Evolutionary conservation across 2,329 filamentous ascomycete species (phyloP).

Genomic region (Calonectria naviculata): DNA sequence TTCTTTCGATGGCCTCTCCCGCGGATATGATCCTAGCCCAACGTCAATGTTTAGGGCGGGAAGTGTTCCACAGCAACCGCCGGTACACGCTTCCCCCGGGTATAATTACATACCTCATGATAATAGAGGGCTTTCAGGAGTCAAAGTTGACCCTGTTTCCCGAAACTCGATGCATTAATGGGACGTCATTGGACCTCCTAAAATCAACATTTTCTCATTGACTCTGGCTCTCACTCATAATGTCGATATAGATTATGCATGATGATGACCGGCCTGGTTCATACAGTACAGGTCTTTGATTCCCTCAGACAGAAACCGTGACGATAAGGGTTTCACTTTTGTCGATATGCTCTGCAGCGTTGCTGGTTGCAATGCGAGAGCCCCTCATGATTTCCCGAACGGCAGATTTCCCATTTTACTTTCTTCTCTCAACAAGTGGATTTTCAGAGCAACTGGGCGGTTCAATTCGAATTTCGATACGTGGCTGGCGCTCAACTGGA

Average conservation of each 20-base stretch:
- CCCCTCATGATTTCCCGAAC: conserved; percentile 23
- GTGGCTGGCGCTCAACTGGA: conserved; percentile 2
- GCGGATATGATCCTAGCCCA: conserved; percentile 47
- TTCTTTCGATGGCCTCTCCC: conserved; percentile 49
- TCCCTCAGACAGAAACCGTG: conserved; percentile 13
- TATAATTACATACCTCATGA: conserved; percentile 51
- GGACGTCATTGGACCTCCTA: neutral
- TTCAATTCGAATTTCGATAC: neutral
- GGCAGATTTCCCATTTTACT: conserved; percentile 25
- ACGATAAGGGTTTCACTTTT: conserved; percentile 22
- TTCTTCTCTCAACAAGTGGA: conserved; percentile 9
- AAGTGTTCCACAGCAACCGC: conserved; percentile 40
- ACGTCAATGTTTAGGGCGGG: conserved; percentile 47
- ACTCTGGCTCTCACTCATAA: conserved; percentile 20
- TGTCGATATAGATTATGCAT: conserved; percentile 35
- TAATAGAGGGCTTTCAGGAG: conserved; percentile 43
- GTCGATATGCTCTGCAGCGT: conserved; percentile 7
- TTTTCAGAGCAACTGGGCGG: conserved; percentile 24
- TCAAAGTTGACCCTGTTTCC: conserved; percentile 44
- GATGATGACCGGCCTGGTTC: conserved; percentile 37
- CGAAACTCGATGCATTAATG: conserved; percentile 43
- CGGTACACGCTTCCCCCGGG: conserved; percentile 43
- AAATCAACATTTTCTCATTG: conserved; percentile 7
- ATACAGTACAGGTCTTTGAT: conserved; percentile 43
- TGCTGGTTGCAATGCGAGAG: conserved; percentile 15